Evolutionary conservation across 2,329 filamentous ascomycete genomes (phyloP), one percentile per base, ranked within the genome.

Genomic region (Claviceps capensis): DNA sequence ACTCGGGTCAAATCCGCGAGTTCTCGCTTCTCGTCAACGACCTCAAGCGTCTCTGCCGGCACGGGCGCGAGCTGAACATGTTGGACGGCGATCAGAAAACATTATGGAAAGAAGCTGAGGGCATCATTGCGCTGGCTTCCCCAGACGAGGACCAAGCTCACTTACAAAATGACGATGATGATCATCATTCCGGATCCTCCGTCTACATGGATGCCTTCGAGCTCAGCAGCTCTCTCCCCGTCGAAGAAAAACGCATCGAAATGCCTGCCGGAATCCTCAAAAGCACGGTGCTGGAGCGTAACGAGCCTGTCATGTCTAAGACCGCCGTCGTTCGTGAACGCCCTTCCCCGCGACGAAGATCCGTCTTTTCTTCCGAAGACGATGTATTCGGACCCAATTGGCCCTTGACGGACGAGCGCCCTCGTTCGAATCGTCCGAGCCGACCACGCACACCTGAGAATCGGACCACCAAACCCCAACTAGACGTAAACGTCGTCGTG

Each of bases 101-200:
- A 13, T 72, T 86, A 47, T 94, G 86, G 86, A 80, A 82, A 59
- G 86, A 93, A 63, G 87, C 88, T 1, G 86, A 93, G 64, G 86
- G 86, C 14, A 90, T 94, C 67, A 93, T 94, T 62, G 85, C 86
- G 37, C 71, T 94, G n/a, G 88, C 87, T 46, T 83, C 81, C 1
- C 81, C 82, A 1, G 81, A 85, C 55, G 74, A 77, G 47, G 81
- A 85, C 47, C 72, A 65, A 16, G 57, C 62, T 41, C 64, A 67
- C 9, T 4, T 34, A 34, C 30, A 11, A 14, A 22, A 42, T 19
- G 19, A 23, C 16, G 19, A 44, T 13, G 65, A 66, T 5, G 66
- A 69, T 5, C 63, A 66, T 17, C 65, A 65, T n/a, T 66, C 67
- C 3, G 63, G 64, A 6, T 66, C 65, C 14, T 68, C 68, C 1